A percentile compares a stretch with the other conserved stretches of the same genome.
These are phyloP conservation scores for Knufia fluminis DNA, from an alignment of 2,329 filamentous ascomycete species.

Conservation along the genomic window DNA sequence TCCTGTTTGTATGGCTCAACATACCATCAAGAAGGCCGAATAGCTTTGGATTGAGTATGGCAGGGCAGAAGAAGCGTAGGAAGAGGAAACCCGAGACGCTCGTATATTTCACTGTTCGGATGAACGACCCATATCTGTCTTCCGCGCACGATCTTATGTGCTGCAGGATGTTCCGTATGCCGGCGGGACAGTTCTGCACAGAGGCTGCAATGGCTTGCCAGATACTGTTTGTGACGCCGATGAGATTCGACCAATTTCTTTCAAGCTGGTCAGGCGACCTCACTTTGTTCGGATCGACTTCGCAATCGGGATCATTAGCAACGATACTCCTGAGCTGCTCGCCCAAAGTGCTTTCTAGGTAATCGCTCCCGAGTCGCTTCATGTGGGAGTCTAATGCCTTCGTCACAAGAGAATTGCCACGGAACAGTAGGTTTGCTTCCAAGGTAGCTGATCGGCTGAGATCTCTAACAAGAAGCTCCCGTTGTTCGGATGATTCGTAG, in stretches of 20 bases:
- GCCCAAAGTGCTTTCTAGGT: constrained; percentile 76
- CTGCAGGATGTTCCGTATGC: constrained; percentile 76
- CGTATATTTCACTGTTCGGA: constrained; percentile 82
- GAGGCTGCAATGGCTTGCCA: constrained; percentile 77
- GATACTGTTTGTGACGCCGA: constrained; percentile 67
- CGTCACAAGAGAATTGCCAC: constrained; percentile 87
- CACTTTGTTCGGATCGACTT: constrained; percentile 83
- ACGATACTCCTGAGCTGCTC: constrained; percentile 84
- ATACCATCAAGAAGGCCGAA: constrained; percentile 72
- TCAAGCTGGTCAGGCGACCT: constrained; percentile 59
- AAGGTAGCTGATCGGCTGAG: constrained; percentile 55
- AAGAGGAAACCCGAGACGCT: constrained; percentile 94
- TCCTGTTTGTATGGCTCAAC: constrained; percentile 16
- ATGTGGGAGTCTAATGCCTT: constrained; percentile 93
- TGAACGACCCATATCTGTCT: constrained; percentile 85
- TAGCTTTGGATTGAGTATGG: constrained; percentile 89
- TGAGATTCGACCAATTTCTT: constrained; percentile 71
- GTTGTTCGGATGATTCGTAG: constrained; percentile 46
- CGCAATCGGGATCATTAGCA: constrained; percentile 80
- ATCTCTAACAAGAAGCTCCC: constrained; percentile 54
- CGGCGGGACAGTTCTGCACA: constrained; percentile 65
- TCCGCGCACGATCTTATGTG: constrained; percentile 89
- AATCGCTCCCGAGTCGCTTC: constrained; percentile 86
- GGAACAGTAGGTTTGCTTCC: constrained; percentile 89
- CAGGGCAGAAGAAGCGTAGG: constrained; percentile 87